Evolutionary conservation across 768 basidiomycete species (phyloP).

Genomic region (Boletellus ananiceps): DNA sequence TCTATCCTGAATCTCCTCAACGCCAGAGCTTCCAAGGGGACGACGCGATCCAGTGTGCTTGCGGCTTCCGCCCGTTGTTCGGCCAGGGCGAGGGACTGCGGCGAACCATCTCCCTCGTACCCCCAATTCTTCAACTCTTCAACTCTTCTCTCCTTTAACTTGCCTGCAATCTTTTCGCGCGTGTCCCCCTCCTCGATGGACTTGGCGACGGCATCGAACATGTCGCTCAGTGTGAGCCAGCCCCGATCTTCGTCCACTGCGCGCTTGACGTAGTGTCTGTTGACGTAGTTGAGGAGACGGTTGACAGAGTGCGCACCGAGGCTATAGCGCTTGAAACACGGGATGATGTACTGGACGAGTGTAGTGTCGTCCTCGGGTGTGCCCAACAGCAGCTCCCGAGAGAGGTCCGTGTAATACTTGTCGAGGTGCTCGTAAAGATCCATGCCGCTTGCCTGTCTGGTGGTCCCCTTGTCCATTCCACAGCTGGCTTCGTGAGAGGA

Average conservation of each 20-base stretch:
- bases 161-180: conserved; percentile 56
- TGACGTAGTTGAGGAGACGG: conserved; percentile 70
- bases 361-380: conserved; percentile 61
- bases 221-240: conserved; percentile 67
- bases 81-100: conserved; percentile 47
- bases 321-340: conserved; percentile 66
- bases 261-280: conserved; percentile 69
- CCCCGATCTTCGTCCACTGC: conserved; percentile 75
- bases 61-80: conserved; percentile 75
- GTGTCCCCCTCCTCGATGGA: conserved; percentile 47
- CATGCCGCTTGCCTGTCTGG: conserved; percentile 43
- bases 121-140: conserved; percentile 74
- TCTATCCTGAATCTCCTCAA: conserved; percentile 69
- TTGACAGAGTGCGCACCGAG: conserved; percentile 64
- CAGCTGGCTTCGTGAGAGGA: conserved; percentile 6
- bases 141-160: conserved; percentile 52
- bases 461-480: conserved; percentile 27
- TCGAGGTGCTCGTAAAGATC: conserved; percentile 75
- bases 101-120: conserved; percentile 47
- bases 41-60: conserved; percentile 60
- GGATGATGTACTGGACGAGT: conserved; percentile 66
- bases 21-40: conserved; percentile 60
- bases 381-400: conserved; percentile 57
- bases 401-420: conserved; percentile 59
- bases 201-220: conserved; percentile 56